Conservation (phyloP, 495 filamentous ascomycete species). For the Aspergillus taichungensis region DNA sequence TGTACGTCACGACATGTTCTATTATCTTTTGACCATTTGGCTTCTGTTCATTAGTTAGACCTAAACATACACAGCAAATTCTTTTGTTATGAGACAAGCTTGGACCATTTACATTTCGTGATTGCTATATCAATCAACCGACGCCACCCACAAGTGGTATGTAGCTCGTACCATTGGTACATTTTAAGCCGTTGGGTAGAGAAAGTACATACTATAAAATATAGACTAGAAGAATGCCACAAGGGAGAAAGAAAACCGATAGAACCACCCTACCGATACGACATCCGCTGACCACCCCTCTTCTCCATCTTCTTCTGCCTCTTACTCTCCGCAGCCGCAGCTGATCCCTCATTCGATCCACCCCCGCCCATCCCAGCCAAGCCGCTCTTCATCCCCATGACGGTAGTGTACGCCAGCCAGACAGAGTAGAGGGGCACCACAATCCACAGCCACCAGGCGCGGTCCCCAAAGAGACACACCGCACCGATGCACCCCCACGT, state of each 20-base stretch:
- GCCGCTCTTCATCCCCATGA: constrained; percentile 55
- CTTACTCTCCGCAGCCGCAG: constrained; percentile 41
- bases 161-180: no score
- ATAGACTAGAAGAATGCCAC: no score
- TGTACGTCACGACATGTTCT: constrained; percentile 10
- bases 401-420: constrained; percentile 57
- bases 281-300: constrained; percentile 41
- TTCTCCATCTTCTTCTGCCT: constrained; percentile 57
- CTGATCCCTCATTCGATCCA: constrained; percentile 11
- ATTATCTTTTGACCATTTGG: no score
- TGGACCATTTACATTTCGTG: no score
- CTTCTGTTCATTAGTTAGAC: no score
- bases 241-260: no score
- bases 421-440: constrained; percentile 62
- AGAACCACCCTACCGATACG: constrained; percentile 28
- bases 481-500: constrained; percentile 63
- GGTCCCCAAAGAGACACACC: constrained; percentile 62
- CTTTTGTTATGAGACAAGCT: no score
- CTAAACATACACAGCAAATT: no score
- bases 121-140: no score
- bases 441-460: constrained; percentile 66
- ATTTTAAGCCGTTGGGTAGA: no score
- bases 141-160: no score
- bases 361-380: constrained; percentile 49
- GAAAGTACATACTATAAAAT: no score